phyloP scores from a whole-genome alignment of 305 asterid genomes.

The Plantago lanceolata region DNA sequence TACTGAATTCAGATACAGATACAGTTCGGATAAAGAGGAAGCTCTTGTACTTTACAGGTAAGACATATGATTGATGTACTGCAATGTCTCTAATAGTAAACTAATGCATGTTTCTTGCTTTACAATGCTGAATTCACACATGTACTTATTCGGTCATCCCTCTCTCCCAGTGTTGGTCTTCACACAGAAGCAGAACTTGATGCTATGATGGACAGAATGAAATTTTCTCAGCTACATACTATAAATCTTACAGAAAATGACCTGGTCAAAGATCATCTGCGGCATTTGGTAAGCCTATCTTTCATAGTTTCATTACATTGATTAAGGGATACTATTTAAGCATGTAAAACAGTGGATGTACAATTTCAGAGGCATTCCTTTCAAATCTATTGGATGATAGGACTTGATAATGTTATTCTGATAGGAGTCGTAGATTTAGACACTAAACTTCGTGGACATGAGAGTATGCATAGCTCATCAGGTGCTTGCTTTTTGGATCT shows the following conservation, averaged over 20 bases:
- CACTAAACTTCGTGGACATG: background rate
- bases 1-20: slow-evolving; percentile 89
- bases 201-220: slow-evolving; percentile 66
- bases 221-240: slow-evolving; percentile 54
- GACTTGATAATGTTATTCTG: no score
- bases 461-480: background rate
- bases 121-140: background rate
- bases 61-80: slow-evolving; percentile 24
- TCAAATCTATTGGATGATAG: background rate
- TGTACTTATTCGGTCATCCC: background rate
- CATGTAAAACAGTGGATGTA: no score
- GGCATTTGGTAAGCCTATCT: slow-evolving; percentile 67
- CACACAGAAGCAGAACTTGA: slow-evolving; percentile 72
- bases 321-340: background rate
- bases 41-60: slow-evolving; percentile 87
- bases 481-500: slow-evolving; percentile 11
- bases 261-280: slow-evolving; percentile 89
- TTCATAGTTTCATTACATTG: slow-evolving; percentile 2
- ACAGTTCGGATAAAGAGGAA: slow-evolving; percentile 50
- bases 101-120: slow-evolving; percentile 8
- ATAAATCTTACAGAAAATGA: slow-evolving; percentile 77
- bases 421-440: no score
- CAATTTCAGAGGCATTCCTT: background rate
- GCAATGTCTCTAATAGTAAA: slow-evolving; percentile 3
- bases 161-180: slow-evolving; percentile 71